A percentile compares a stretch with the other conserved stretches of the same genome.
phyloP scores from a whole-genome alignment of 192 early-diverging fungal genomes.

The Coemansia sp. region DNA sequence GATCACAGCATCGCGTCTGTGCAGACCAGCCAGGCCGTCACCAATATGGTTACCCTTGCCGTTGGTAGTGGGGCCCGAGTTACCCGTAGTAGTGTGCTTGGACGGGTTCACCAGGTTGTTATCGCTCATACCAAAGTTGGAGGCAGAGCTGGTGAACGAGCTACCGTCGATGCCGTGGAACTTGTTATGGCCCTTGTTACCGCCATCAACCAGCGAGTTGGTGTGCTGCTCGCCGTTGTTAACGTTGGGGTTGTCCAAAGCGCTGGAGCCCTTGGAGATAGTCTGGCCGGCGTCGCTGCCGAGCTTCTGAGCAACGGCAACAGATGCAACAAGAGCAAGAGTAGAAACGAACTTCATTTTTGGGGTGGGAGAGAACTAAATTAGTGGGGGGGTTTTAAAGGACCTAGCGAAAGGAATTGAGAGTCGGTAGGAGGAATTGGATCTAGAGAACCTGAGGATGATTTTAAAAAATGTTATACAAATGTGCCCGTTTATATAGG shows the following conservation, averaged over 20 bases:
- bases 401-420: neutral
- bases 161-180: constrained; percentile 20
- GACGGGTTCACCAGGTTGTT: constrained; percentile 46
- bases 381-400: no score
- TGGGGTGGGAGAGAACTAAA: neutral
- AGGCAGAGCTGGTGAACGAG: constrained; percentile 23
- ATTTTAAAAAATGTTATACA: no score
- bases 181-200: constrained; percentile 32
- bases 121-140: constrained; percentile 30
- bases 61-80: constrained; percentile 38
- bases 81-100: constrained; percentile 23
- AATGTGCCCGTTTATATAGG: no score
- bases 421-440: constrained; percentile 5
- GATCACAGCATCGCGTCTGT: constrained; percentile 36
- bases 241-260: constrained; percentile 35
- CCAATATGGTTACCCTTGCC: constrained; percentile 40
- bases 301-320: constrained; percentile 33
- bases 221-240: constrained; percentile 41
- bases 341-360: constrained; percentile 23
- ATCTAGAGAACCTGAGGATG: neutral
- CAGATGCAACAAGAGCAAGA: constrained; percentile 22
- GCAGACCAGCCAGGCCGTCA: constrained; percentile 12
- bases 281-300: constrained; percentile 20
- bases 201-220: constrained; percentile 26
- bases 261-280: constrained; percentile 21